Evolutionary conservation across 352 stramenopile genomes (phyloP).

Genomic region (Pythium rhizo-oryzae): DNA sequence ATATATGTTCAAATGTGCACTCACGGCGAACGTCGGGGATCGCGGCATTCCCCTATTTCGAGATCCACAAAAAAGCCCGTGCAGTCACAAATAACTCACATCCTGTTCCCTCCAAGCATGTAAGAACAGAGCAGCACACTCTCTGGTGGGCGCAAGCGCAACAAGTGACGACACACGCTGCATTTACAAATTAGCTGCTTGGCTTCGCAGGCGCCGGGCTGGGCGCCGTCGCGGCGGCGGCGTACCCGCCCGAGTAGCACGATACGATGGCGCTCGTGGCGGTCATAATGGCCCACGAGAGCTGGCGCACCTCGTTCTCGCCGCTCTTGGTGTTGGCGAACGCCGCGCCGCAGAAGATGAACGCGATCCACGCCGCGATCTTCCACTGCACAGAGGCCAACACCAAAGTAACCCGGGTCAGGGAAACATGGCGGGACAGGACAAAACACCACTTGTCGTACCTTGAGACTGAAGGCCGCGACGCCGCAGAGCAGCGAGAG

Average conservation of each 20-base stretch:
- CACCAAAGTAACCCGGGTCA: background rate
- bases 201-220: conserved; percentile 3
- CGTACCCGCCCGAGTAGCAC: conserved; percentile 39
- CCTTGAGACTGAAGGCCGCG: conserved; percentile 66
- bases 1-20: too few relatives aligned
- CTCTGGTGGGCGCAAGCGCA: too few relatives aligned
- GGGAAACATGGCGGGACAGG: background rate
- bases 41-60: too few relatives aligned
- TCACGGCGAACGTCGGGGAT: too few relatives aligned
- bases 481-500: conserved; percentile 65
- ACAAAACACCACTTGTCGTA: conserved; percentile 15
- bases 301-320: conserved; percentile 62
- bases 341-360: conserved; percentile 65
- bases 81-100: background rate
- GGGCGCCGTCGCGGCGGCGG: background rate
- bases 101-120: background rate
- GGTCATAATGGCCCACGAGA: conserved; percentile 82
- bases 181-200: background rate
- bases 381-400: conserved; percentile 46
- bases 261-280: conserved; percentile 67
- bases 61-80: too few relatives aligned
- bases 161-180: background rate
- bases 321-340: conserved; percentile 65
- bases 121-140: background rate
- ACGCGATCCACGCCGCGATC: conserved; percentile 60